Evolutionary conservation across 2,329 filamentous ascomycete genomes (phyloP).

Genomic region (Colletotrichum graminicola): DNA sequence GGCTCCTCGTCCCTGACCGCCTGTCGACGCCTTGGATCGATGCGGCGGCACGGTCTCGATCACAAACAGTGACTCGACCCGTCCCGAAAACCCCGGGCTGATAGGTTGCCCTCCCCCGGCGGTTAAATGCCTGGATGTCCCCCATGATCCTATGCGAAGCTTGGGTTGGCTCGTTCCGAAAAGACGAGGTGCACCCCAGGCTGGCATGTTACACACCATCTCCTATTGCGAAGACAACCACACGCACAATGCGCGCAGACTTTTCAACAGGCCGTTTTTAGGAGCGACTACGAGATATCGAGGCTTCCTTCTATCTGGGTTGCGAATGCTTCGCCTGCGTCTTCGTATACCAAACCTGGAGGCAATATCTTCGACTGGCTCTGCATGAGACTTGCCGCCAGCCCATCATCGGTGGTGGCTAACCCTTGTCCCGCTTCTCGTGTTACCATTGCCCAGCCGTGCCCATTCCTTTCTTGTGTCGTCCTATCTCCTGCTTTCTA

Average conservation of each 20-base stretch:
- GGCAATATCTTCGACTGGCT: not conserved
- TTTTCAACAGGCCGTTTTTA: not conserved
- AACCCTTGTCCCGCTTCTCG: constrained; percentile 17
- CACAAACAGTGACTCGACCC: constrained; percentile 29
- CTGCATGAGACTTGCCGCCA: not conserved
- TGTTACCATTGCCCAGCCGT: constrained; percentile 5
- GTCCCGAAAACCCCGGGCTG: constrained; percentile 26
- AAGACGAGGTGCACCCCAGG: constrained; percentile 7
- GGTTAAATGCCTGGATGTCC: constrained; percentile 17
- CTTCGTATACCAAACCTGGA: not conserved
- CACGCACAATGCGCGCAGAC: not conserved
- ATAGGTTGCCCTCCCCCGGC: constrained; percentile 14
- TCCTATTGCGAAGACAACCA: not conserved
- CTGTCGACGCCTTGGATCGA: constrained; percentile 8
- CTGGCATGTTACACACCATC: constrained; percentile 6
- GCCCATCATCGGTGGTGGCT: constrained; percentile 11
- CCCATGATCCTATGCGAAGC: constrained; percentile 26
- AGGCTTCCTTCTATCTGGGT: not conserved
- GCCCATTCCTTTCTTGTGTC: constrained; percentile 16
- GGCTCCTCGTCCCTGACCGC: constrained; percentile 20
- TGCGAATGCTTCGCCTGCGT: not conserved
- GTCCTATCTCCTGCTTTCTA: not conserved
- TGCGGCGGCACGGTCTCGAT: constrained; percentile 25
- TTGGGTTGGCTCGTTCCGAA: constrained; percentile 10
- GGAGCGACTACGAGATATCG: not conserved